Conservation (phyloP, 106 monocot genomes). For the Hemerocallis citrina region DNA sequence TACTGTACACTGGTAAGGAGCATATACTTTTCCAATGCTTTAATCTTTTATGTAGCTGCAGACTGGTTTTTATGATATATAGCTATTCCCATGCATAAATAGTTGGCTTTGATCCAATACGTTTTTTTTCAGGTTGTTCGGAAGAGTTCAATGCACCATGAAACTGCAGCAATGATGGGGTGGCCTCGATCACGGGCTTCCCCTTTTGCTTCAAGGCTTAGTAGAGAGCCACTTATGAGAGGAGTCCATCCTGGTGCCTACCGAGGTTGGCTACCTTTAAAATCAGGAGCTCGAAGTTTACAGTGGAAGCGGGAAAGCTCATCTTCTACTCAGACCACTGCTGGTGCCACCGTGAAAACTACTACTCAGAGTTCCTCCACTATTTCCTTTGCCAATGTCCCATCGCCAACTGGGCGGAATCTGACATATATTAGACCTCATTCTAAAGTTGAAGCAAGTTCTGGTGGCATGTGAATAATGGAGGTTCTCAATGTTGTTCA, state of each 20-base stretch:
- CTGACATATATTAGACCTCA: constrained; percentile 73
- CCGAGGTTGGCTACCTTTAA: constrained; percentile 46
- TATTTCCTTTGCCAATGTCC: not conserved
- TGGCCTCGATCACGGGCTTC: constrained; percentile 45
- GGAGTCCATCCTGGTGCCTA: constrained; percentile 35
- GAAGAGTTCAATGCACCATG: constrained; percentile 36
- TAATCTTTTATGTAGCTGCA: no score
- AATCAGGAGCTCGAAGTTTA: constrained; percentile 69
- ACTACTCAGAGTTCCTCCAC: not conserved
- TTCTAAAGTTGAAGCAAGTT: constrained; percentile 19
- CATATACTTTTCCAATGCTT: no score
- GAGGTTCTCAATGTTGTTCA: not conserved
- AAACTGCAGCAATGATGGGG: constrained; percentile 24
- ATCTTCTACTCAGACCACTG: constrained; percentile 1
- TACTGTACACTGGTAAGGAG: no score
- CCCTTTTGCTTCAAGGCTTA: constrained; percentile 39
- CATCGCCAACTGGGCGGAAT: constrained; percentile 25
- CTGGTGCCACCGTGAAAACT: constrained; percentile 18
- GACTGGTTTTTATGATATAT: no score
- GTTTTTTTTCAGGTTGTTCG: constrained; percentile 48
- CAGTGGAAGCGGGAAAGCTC: constrained; percentile 81
- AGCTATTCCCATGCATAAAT: no score
- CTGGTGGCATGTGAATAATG: not conserved
- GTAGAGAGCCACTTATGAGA: constrained; percentile 46
- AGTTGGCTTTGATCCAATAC: not conserved